Evolutionary conservation across 2,329 filamentous ascomycete species (phyloP).

Genomic region (Claviceps quebecensis): DNA sequence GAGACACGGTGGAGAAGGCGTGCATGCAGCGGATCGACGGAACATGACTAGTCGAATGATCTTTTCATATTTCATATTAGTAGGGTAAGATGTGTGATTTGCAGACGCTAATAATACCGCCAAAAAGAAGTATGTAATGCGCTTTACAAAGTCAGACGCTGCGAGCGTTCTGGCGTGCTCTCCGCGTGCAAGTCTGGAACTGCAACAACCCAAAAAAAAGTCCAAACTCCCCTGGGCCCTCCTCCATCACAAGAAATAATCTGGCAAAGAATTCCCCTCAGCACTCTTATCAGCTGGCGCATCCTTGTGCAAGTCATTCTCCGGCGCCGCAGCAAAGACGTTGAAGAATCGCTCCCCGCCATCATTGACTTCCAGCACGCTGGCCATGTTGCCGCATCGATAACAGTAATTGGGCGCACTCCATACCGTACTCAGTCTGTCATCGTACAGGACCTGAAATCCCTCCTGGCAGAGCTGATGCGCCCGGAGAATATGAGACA

Average conservation of each 20-base stretch:
- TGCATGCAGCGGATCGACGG: background rate
- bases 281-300: slow-evolving; percentile 64
- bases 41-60: background rate
- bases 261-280: slow-evolving; percentile 49
- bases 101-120: too few relatives aligned
- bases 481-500: slow-evolving; percentile 95
- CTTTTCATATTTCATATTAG: background rate
- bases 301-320: slow-evolving; percentile 86
- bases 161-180: too few relatives aligned
- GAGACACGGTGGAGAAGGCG: background rate
- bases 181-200: too few relatives aligned
- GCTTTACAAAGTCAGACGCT: too few relatives aligned
- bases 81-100: background rate
- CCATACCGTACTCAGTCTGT: slow-evolving; percentile 91
- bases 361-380: slow-evolving; percentile 90
- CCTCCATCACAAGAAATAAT: slow-evolving; percentile 49
- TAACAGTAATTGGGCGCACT: slow-evolving; percentile 95
- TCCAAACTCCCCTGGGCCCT: too few relatives aligned
- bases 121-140: too few relatives aligned
- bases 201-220: too few relatives aligned
- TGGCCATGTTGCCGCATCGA: slow-evolving; percentile 91
- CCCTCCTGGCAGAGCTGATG: slow-evolving; percentile 98
- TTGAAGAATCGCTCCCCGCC: slow-evolving; percentile 92
- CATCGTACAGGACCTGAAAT: slow-evolving; percentile 92
- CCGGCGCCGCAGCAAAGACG: slow-evolving; percentile 90